These are phyloP conservation scores for Penicillium lividum DNA, from an alignment of 495 filamentous ascomycete genomes.

Conservation along the genomic window DNA sequence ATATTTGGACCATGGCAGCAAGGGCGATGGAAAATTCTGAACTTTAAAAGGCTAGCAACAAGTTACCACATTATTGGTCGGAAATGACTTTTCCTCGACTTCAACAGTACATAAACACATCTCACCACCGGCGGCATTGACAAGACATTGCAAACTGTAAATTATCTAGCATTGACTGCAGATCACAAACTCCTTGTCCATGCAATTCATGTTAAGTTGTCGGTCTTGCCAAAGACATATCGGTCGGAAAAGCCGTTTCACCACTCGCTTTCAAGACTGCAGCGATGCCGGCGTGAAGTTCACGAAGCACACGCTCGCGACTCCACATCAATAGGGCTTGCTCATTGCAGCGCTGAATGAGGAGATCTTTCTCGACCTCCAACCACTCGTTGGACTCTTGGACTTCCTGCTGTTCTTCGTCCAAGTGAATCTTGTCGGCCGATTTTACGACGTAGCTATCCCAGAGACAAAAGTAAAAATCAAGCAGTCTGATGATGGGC, in stretches of 20 bases:
- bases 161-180: not conserved
- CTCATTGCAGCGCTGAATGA: constrained; percentile 7
- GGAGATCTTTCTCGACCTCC: constrained; percentile 2
- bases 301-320: not conserved
- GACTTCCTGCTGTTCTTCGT: constrained; percentile 4
- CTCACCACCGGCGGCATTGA: not conserved
- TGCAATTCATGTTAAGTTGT: not conserved
- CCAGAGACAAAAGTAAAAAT: constrained; percentile 2
- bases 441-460: constrained; percentile 2
- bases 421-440: constrained; percentile 3
- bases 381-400: constrained; percentile 5
- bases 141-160: not conserved
- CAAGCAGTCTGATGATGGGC: not conserved
- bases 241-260: not conserved
- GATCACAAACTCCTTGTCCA: not conserved
- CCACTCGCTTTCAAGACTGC: not conserved
- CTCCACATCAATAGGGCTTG: constrained; percentile 3
- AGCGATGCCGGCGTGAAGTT: not conserved
- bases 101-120: not conserved
- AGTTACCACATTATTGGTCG: not conserved
- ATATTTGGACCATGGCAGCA: not conserved
- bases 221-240: not conserved
- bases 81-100: not conserved
- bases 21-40: not conserved
- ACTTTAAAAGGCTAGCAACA: not conserved